These are phyloP conservation scores for Pilasporangium apinafurcum DNA, from an alignment of 352 stramenopile species.

Conservation along the genomic window DNA sequence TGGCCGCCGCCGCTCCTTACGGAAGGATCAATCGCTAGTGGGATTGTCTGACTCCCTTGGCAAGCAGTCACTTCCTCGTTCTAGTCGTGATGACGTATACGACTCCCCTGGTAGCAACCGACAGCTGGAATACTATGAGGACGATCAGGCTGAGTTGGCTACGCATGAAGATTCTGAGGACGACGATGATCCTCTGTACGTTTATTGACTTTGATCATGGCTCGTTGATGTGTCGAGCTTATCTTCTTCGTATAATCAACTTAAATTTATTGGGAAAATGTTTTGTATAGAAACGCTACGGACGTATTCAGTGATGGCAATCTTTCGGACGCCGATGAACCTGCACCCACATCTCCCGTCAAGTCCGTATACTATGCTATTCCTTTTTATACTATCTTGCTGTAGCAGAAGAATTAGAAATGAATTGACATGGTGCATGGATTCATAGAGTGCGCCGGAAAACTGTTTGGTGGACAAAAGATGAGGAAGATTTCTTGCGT, in stretches of 20 bases:
- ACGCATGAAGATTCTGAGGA: too few relatives aligned
- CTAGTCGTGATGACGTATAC: slow-evolving; percentile 8
- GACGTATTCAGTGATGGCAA: too few relatives aligned
- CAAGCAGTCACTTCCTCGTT: slow-evolving; percentile 2
- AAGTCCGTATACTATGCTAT: too few relatives aligned
- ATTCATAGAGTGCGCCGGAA: slow-evolving; percentile 10
- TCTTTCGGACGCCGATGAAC: too few relatives aligned
- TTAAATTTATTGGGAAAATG: too few relatives aligned
- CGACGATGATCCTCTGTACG: too few relatives aligned
- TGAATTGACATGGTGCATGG: background rate
- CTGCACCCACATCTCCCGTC: too few relatives aligned
- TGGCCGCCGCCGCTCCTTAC: slow-evolving; percentile 3
- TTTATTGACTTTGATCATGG: too few relatives aligned
- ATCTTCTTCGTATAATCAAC: too few relatives aligned
- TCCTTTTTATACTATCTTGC: background rate
- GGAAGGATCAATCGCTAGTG: slow-evolving; percentile 13
- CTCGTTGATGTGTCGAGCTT: too few relatives aligned
- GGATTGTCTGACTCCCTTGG: slow-evolving; percentile 11
- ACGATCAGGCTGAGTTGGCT: too few relatives aligned
- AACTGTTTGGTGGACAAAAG: slow-evolving; percentile 29
- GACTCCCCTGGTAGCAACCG: background rate
- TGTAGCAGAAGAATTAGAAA: background rate
- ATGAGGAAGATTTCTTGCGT: slow-evolving; percentile 36
- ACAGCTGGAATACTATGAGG: background rate
- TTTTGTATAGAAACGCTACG: too few relatives aligned